Conservation (phyloP, 192 early-diverging fungal species). For the Phycomyces blakesleeanus region DNA sequence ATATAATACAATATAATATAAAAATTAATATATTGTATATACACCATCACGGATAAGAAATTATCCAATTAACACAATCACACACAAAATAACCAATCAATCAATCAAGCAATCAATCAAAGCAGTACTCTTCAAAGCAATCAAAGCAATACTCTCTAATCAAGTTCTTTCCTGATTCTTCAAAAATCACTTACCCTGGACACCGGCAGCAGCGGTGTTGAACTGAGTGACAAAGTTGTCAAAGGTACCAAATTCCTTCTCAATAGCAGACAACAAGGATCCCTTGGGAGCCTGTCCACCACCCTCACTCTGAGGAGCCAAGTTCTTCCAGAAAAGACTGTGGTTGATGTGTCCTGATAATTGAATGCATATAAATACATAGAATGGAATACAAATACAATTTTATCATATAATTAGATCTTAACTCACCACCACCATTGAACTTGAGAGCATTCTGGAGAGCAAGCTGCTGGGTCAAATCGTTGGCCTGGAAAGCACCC, state of each 20-base stretch:
- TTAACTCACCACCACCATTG: conserved; percentile 78
- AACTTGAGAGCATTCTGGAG: conserved; percentile 84
- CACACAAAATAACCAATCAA: no score
- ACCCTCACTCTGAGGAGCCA: conserved; percentile 75
- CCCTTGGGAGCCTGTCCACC: conserved; percentile 75
- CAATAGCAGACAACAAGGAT: conserved; percentile 68
- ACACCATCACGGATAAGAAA: neutral
- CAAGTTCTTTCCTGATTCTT: neutral
- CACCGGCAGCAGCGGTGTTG: conserved; percentile 72
- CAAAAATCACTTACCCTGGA: conserved; percentile 57
- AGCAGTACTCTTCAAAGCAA: no score
- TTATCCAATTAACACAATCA: no score
- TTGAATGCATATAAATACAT: no score
- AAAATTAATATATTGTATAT: no score
- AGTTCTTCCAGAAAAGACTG: conserved; percentile 92
- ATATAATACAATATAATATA: no score
- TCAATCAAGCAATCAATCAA: no score
- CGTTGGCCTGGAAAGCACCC: conserved; percentile 61
- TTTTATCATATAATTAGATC: conserved; percentile 5
- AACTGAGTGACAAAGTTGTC: conserved; percentile 77
- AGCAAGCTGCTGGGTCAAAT: conserved; percentile 70
- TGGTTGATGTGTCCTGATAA: conserved; percentile 88
- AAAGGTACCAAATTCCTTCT: conserved; percentile 78
- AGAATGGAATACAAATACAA: no score
- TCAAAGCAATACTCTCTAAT: no score